Conservation (phyloP, 805 yeast genomes). For the Kodamaea kakaduensis region DNA sequence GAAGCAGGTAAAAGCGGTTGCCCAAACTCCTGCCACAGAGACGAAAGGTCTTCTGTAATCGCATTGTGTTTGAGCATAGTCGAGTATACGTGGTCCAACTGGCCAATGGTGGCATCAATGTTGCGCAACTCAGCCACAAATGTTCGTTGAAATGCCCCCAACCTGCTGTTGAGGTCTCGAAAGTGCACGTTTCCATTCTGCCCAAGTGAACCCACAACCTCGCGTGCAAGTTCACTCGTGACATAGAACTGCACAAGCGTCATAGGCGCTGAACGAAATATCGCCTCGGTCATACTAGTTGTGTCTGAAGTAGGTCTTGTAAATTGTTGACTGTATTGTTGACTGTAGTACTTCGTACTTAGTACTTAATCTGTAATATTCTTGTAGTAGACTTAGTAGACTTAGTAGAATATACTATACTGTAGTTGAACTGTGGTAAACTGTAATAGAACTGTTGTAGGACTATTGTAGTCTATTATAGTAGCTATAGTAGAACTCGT, state of each 20-base stretch:
- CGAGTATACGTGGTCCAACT: conserved; percentile 24
- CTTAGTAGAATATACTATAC: no score
- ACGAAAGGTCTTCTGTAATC: conserved; percentile 18
- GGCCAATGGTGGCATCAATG: conserved; percentile 31
- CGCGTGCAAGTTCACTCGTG: conserved; percentile 43
- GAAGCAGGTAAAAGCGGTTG: conserved; percentile 2
- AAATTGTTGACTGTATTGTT: no score
- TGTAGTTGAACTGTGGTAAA: no score
- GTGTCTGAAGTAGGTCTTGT: no score
- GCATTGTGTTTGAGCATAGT: conserved; percentile 31
- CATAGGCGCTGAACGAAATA: conserved; percentile 48
- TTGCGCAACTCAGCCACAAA: conserved; percentile 39
- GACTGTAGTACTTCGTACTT: no score
- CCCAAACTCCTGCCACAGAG: conserved; percentile 2
- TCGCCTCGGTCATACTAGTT: conserved; percentile 25
- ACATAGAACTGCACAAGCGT: conserved; percentile 46
- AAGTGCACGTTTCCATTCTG: conserved; percentile 40
- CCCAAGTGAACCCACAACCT: conserved; percentile 37
- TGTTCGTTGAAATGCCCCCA: conserved; percentile 45
- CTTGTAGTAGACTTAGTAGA: no score
- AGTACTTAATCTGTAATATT: no score
- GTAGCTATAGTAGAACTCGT: no score
- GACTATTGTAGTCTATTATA: no score
- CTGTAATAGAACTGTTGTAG: no score
- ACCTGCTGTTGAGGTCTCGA: conserved; percentile 45